Evolutionary conservation across 495 filamentous ascomycete genomes (phyloP).

Genomic region (Rostrohypoxylon terebratum): DNA sequence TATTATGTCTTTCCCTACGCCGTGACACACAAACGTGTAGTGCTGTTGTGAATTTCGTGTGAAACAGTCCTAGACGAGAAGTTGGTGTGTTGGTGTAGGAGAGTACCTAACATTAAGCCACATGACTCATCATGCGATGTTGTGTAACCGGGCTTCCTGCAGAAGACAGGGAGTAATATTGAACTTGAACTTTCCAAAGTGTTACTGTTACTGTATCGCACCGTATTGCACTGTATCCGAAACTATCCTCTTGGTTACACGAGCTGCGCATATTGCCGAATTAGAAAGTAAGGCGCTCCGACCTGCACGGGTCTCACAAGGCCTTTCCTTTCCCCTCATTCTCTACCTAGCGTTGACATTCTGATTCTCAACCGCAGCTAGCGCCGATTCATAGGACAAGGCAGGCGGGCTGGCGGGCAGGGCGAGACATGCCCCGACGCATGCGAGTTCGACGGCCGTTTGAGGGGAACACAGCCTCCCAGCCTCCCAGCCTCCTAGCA

Average conservation of each 20-base stretch:
- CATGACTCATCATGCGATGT: background rate
- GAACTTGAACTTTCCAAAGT: too few relatives aligned
- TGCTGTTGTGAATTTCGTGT: background rate
- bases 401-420: too few relatives aligned
- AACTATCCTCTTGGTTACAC: too few relatives aligned
- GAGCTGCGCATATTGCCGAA: background rate
- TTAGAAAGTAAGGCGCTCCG: background rate
- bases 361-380: background rate
- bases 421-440: background rate
- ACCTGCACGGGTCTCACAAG: background rate
- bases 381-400: slow-evolving; percentile 2
- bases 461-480: slow-evolving; percentile 1
- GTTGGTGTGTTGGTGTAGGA: background rate
- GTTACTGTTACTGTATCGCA: too few relatives aligned
- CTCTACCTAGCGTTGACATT: background rate
- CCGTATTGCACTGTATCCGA: too few relatives aligned
- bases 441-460: background rate
- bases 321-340: background rate
- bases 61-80: background rate
- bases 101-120: background rate
- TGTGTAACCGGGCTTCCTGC: background rate
- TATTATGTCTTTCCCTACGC: background rate
- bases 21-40: background rate
- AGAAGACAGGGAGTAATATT: too few relatives aligned
- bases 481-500: background rate